Percentiles rank a stretch among this genome's conserved stretches.
Conservation (phyloP, 169 alveolate genomes). For the Amoebophrya sp. region DNA sequence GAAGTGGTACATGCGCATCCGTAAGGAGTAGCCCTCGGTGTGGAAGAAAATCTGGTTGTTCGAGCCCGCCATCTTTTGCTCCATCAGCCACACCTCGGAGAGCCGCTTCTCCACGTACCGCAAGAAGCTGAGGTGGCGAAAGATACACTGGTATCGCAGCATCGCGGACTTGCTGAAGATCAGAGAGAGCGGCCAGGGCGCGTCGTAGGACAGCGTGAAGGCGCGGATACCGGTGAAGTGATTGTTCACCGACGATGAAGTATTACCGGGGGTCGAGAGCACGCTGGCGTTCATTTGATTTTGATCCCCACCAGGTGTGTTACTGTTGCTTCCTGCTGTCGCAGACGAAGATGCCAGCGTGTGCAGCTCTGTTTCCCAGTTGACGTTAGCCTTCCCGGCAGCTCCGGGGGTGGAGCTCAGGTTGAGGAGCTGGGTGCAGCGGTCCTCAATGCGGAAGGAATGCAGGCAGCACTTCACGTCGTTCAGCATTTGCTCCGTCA, state of each 20-base stretch:
- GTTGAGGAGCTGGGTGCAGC: too few relatives aligned
- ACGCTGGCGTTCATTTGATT: too few relatives aligned
- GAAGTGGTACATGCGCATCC: background rate
- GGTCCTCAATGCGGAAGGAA: background rate
- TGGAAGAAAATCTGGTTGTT: background rate
- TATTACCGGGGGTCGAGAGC: too few relatives aligned
- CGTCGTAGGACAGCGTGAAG: background rate
- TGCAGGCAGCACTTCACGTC: background rate
- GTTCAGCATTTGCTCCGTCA: background rate
- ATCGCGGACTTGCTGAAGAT: background rate
- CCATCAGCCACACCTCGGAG: background rate
- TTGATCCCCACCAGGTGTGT: too few relatives aligned
- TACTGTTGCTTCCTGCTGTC: background rate
- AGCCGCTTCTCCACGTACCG: background rate
- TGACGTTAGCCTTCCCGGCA: too few relatives aligned
- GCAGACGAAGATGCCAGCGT: too few relatives aligned
- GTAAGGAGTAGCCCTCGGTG: background rate
- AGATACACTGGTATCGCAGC: background rate
- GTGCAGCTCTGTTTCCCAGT: too few relatives aligned
- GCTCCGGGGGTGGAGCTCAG: too few relatives aligned
- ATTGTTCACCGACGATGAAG: too few relatives aligned
- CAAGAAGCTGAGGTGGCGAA: background rate
- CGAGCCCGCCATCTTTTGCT: background rate
- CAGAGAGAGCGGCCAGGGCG: background rate
- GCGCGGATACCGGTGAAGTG: too few relatives aligned